Base-by-base conservation (phyloP, 2,329 filamentous ascomycete species). In the Trichoderma atrobrunneum region DNA sequence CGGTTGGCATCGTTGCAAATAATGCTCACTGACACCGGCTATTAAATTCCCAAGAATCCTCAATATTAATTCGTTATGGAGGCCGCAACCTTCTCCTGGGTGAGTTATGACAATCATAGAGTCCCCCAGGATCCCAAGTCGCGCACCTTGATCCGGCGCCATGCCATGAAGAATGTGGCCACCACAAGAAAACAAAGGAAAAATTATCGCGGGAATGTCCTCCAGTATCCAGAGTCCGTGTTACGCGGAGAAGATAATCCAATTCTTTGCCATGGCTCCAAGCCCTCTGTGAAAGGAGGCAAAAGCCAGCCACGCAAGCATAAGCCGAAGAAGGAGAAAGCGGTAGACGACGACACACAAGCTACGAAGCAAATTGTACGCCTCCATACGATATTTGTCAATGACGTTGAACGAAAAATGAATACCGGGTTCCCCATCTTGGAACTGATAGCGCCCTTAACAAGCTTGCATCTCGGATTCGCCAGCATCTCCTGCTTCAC, bases 41-140 rank as follows among this genome's bases (percentile, higher is more conserved):
- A 32, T 39, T 57, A 6, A 21, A 36, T 39, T 16, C 30, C 43
- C 3, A 14, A n/a, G 11, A 24, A 36, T 24, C 48, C 36, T n/a
- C n/a, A 5, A 67, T 11, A 18, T 4, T 7, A 5, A 18, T 1
- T 34, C 10, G n/a, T 5, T 10, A 67, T 67, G 64, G 32, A 26
- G 14, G 51, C 21, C 12, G n/a, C 51, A 10, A 56, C 32, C 6
- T 67, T 67, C 64, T 67, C 64, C 30, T 67, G 56, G 34, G 64
- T 67, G 34, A 67, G 64, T 51, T 67, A 67, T 10, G 64, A 67
- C 32, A 67, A 67, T 21, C 28, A 66, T 21, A 39, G 64, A 51
- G 64, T 67, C 7, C 64, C 64, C 6, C 64, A 67, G 64, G 64
- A 67, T 16, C 64, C 64, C 21, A 56, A 39, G 51, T 57, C 30